Conservation (phyloP, 2,329 filamentous ascomycete species). For the Bipolaris bicolor region DNA sequence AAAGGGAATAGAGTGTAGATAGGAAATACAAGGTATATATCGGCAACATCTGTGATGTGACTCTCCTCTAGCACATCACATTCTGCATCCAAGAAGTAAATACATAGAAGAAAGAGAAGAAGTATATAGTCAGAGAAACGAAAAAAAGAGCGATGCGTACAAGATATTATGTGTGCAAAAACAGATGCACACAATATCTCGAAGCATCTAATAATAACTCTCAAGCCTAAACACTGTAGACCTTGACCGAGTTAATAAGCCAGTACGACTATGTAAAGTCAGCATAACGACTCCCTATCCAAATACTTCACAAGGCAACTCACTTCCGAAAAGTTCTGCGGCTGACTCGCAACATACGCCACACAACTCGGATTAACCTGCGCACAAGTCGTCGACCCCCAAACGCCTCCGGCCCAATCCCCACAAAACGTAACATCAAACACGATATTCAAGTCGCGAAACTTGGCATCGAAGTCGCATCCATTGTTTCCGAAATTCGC, state of each 20-base stretch:
- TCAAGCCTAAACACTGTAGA: constrained; percentile 40
- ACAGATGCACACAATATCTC: neutral
- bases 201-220: neutral
- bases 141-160: neutral
- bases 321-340: constrained; percentile 45
- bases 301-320: constrained; percentile 10
- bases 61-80: neutral
- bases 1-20: neutral
- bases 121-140: neutral
- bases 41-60: neutral
- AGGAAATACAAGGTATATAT: neutral
- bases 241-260: constrained; percentile 49
- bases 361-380: constrained; percentile 42
- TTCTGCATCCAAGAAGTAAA: neutral
- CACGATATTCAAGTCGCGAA: constrained; percentile 47
- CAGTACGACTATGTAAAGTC: constrained; percentile 41
- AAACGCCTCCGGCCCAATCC: constrained; percentile 60
- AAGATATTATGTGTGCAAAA: neutral
- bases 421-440: constrained; percentile 63
- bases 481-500: constrained; percentile 43
- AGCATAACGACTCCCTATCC: constrained; percentile 1
- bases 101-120: neutral
- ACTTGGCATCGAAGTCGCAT: constrained; percentile 46
- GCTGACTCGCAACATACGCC: constrained; percentile 48
- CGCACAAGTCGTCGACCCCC: constrained; percentile 41